These are phyloP conservation scores for Colletotrichum ledebouriae DNA, from an alignment of 2,329 filamentous ascomycete species.

Conservation along the genomic window DNA sequence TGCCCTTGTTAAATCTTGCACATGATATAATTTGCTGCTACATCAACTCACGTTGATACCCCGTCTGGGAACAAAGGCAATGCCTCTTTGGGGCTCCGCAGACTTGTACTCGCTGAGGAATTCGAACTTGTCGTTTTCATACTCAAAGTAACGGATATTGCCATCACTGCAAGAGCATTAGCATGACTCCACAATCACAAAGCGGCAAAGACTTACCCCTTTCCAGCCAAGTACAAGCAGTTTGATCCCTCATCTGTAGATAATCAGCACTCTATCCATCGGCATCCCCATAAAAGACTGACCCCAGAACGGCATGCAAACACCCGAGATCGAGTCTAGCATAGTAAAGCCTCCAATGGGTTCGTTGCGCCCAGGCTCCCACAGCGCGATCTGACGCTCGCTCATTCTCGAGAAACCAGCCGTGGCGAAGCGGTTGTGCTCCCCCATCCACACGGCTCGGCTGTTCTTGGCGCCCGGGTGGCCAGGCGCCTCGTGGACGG, in stretches of 20 bases:
- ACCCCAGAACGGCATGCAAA: slow-evolving; percentile 99
- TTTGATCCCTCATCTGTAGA: slow-evolving; percentile 85
- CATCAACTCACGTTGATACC: slow-evolving; percentile 81
- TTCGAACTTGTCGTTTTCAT: slow-evolving; percentile 98
- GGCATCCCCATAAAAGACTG: slow-evolving; percentile 45
- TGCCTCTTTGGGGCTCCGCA: slow-evolving; percentile 91
- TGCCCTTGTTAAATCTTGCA: slow-evolving; percentile 51
- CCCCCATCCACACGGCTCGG: slow-evolving; percentile 95
- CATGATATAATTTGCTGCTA: background rate
- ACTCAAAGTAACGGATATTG: slow-evolving; percentile 99
- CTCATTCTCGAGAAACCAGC: slow-evolving; percentile 99
- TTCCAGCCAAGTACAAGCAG: slow-evolving; percentile 95
- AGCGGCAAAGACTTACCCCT: slow-evolving; percentile 76
- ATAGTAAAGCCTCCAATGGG: slow-evolving; percentile 92
- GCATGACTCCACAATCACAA: slow-evolving; percentile 6
- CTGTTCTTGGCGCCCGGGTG: slow-evolving; percentile 98
- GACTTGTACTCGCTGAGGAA: slow-evolving; percentile 98
- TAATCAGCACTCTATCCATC: slow-evolving; percentile 44
- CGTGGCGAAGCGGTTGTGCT: slow-evolving; percentile 94
- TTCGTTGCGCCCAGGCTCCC: slow-evolving; percentile 89
- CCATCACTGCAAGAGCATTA: slow-evolving; percentile 79
- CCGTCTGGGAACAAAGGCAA: slow-evolving; percentile 94
- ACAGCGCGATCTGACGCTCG: slow-evolving; percentile 93
- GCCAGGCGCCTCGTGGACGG: slow-evolving; percentile 85
- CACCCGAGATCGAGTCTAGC: slow-evolving; percentile 95